phyloP scores from a whole-genome alignment of 2,329 filamentous ascomycete genomes.

The Ilyonectria destructans region DNA sequence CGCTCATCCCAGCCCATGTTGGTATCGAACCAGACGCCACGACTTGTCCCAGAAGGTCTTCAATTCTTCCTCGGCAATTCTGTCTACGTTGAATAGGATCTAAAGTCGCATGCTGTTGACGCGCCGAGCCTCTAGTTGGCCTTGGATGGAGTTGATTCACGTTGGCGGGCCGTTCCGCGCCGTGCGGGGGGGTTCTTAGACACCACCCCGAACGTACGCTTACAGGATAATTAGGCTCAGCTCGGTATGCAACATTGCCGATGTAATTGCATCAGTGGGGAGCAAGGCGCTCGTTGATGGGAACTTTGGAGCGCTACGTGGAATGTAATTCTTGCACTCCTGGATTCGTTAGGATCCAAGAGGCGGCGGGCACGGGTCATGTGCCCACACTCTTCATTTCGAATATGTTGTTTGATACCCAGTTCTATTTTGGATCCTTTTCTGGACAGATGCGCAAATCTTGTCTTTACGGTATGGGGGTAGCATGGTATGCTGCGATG shows the following conservation, averaged over 20 bases:
- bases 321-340: conserved; percentile 25
- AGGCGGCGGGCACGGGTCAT: conserved; percentile 12
- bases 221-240: conserved; percentile 22
- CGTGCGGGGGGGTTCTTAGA: conserved; percentile 37
- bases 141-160: conserved; percentile 35
- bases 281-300: conserved; percentile 9
- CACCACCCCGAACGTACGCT: conserved; percentile 30
- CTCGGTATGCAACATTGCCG: conserved; percentile 11
- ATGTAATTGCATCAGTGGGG: background rate
- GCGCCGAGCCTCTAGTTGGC: background rate
- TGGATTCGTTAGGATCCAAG: conserved; percentile 3
- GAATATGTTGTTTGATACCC: conserved; percentile 51
- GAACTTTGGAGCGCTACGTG: conserved; percentile 15
- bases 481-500: conserved; percentile 24
- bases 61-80: background rate
- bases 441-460: conserved; percentile 32
- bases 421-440: conserved; percentile 23
- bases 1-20: background rate
- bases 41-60: background rate
- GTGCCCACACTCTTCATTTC: conserved; percentile 42
- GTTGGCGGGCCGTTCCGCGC: conserved; percentile 45
- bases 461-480: conserved; percentile 30
- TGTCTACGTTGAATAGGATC: background rate
- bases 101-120: background rate
- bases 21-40: background rate